phyloP scores from a whole-genome alignment of 2,329 filamentous ascomycete species.

The Pestalotiopsis sp. region DNA sequence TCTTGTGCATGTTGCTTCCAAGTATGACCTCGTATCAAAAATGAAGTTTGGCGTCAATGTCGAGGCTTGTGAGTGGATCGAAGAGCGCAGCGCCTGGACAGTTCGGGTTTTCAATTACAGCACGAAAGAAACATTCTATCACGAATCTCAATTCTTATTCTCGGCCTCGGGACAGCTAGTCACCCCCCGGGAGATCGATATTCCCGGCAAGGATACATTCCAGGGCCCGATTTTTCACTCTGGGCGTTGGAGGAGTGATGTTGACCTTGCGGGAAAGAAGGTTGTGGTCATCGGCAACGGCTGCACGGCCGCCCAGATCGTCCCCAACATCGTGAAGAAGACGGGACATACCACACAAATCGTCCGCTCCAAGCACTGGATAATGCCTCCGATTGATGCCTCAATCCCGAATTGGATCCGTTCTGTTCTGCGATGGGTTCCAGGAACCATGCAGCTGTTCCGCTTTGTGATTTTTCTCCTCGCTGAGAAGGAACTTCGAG shows the following conservation, averaged over 20 bases:
- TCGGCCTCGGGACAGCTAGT: slow-evolving; percentile 34
- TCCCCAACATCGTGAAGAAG: slow-evolving; percentile 32
- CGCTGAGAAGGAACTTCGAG: slow-evolving; percentile 30
- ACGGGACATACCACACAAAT: slow-evolving; percentile 40
- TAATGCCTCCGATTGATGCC: slow-evolving; percentile 32
- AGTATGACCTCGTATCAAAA: slow-evolving; percentile 39
- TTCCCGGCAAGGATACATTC: slow-evolving; percentile 30
- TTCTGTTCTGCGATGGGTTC: slow-evolving; percentile 45
- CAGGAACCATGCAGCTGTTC: slow-evolving; percentile 41
- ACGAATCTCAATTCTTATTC: slow-evolving; percentile 43
- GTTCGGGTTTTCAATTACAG: slow-evolving; percentile 27
- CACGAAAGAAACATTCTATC: slow-evolving; percentile 23
- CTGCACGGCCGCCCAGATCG: slow-evolving; percentile 35
- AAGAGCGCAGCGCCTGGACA: slow-evolving; percentile 34
- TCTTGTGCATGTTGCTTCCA: slow-evolving; percentile 49
- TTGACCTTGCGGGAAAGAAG: slow-evolving; percentile 25
- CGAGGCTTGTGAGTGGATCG: slow-evolving; percentile 38
- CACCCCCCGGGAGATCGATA: slow-evolving; percentile 30
- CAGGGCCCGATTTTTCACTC: slow-evolving; percentile 31
- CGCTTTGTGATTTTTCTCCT: slow-evolving; percentile 42
- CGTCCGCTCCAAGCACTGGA: slow-evolving; percentile 43
- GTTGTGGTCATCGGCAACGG: slow-evolving; percentile 37
- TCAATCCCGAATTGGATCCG: slow-evolving; percentile 17
- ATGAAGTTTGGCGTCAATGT: slow-evolving; percentile 41
- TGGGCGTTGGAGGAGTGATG: slow-evolving; percentile 27